Evolutionary conservation across 2,329 filamentous ascomycete genomes (phyloP).

Genomic region (Dothiorella sarmentorum): DNA sequence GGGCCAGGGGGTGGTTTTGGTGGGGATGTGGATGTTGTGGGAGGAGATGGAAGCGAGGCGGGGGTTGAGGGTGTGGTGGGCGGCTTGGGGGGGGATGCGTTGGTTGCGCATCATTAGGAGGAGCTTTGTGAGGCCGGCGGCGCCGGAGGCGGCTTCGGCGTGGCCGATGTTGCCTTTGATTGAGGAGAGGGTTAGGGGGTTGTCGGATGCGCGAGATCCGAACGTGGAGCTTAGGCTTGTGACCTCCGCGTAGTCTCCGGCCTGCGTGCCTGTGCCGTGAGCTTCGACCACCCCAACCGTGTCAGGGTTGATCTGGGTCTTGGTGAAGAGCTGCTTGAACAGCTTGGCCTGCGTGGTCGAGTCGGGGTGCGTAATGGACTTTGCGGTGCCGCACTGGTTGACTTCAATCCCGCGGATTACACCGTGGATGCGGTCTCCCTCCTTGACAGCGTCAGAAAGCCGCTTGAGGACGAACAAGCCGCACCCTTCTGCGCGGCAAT

Average conservation of each 20-base stretch:
- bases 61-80: conserved; percentile 21
- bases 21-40: conserved; percentile 23
- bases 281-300: conserved; percentile 23
- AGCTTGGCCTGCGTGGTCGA: conserved; percentile 16
- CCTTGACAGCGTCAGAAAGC: conserved; percentile 47
- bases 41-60: conserved; percentile 16
- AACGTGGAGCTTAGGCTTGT: conserved; percentile 16
- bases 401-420: conserved; percentile 31
- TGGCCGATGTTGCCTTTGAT: conserved; percentile 32
- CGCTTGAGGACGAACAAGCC: conserved; percentile 49
- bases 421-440: conserved; percentile 47
- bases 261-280: conserved; percentile 58
- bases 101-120: conserved; percentile 24
- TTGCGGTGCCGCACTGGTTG: conserved; percentile 7
- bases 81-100: conserved; percentile 24
- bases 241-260: conserved; percentile 41
- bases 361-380: conserved; percentile 20
- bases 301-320: background rate
- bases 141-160: conserved; percentile 30
- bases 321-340: background rate
- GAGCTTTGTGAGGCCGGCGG: conserved; percentile 28
- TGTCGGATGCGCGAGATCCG: background rate
- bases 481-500: conserved; percentile 50
- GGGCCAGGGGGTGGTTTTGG: conserved; percentile 17
- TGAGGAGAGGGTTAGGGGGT: conserved; percentile 19